A percentile compares a stretch with the other conserved stretches of the same genome.
These are phyloP conservation scores for Microcyclospora pomicola DNA, from an alignment of 2,329 filamentous ascomycete species.

Conservation along the genomic window DNA sequence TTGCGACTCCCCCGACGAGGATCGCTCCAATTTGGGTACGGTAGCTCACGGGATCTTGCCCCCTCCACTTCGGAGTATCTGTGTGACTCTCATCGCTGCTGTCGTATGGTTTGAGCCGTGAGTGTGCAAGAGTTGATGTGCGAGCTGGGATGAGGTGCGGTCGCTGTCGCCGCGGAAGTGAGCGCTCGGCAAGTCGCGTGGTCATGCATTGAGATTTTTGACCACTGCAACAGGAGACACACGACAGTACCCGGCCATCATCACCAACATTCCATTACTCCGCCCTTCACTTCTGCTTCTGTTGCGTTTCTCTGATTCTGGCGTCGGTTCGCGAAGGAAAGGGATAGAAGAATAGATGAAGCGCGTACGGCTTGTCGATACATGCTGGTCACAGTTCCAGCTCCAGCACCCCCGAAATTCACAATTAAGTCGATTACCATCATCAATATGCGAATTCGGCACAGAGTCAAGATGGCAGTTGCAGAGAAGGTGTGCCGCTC, in stretches of 20 bases:
- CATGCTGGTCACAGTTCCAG: background rate
- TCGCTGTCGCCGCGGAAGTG: conserved; percentile 1
- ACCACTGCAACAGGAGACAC: background rate
- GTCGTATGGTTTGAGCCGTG: conserved; percentile 1
- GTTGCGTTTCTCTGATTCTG: too few relatives aligned
- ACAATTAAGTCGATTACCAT: too few relatives aligned
- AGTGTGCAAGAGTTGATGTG: conserved; percentile 7
- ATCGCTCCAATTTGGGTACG: too few relatives aligned
- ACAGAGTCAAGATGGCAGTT: too few relatives aligned
- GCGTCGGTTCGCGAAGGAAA: background rate
- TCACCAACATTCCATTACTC: background rate
- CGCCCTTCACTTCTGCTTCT: too few relatives aligned
- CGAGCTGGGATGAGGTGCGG: conserved; percentile 1
- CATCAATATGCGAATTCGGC: too few relatives aligned
- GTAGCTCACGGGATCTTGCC: conserved; percentile 54
- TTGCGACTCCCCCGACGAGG: too few relatives aligned
- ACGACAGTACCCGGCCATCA: too few relatives aligned
- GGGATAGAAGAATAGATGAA: conserved; percentile 15
- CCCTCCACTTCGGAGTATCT: conserved; percentile 51
- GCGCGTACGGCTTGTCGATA: conserved; percentile 37
- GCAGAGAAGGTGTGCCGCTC: too few relatives aligned
- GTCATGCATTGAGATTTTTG: conserved; percentile 1
- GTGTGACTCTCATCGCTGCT: conserved; percentile 18
- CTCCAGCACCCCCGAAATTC: background rate
- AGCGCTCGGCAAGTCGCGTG: conserved; percentile 1